A percentile compares a stretch with the other conserved stretches of the same genome.
These are phyloP conservation scores for Dothiorella sarmentorum DNA, from an alignment of 2,329 filamentous ascomycete genomes.

Conservation along the genomic window DNA sequence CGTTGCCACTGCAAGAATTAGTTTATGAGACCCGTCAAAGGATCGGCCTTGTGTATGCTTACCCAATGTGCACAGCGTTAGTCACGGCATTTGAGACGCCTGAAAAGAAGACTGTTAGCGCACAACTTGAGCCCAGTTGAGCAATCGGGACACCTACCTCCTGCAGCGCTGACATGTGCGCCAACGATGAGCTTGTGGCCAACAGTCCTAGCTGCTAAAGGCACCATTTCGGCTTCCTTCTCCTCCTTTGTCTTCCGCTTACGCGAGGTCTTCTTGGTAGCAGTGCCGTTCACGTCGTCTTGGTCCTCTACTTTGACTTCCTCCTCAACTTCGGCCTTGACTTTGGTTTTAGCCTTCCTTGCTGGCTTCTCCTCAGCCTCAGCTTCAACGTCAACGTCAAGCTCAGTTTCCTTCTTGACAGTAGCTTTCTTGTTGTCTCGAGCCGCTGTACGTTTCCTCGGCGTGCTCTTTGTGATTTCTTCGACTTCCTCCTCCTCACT, in stretches of 20 bases:
- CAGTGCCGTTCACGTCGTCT: conserved; percentile 7
- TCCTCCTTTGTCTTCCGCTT: conserved; percentile 58
- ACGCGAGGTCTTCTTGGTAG: conserved; percentile 28
- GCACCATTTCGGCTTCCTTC: conserved; percentile 55
- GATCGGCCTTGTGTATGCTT: conserved; percentile 17
- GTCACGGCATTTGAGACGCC: conserved; percentile 84
- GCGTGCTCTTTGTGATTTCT: background rate
- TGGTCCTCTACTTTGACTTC: conserved; percentile 2
- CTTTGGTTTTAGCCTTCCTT: conserved; percentile 14
- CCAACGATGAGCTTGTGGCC: conserved; percentile 81
- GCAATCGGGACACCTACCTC: conserved; percentile 55
- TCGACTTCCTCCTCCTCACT: conserved; percentile 1
- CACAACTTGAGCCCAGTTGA: background rate
- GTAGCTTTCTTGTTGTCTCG: conserved; percentile 21
- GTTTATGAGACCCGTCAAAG: background rate
- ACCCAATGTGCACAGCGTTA: conserved; percentile 74
- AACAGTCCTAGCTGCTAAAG: conserved; percentile 66
- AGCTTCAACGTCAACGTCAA: conserved; percentile 19
- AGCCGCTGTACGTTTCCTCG: background rate
- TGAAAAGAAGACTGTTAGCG: conserved; percentile 35
- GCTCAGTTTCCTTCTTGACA: conserved; percentile 21
- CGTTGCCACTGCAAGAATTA: conserved; percentile 63
- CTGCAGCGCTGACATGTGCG: conserved; percentile 86
- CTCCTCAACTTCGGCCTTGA: conserved; percentile 5
- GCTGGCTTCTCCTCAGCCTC: conserved; percentile 18